phyloP scores from a whole-genome alignment of 352 stramenopile species.

The Aphanomyces euteiches region DNA sequence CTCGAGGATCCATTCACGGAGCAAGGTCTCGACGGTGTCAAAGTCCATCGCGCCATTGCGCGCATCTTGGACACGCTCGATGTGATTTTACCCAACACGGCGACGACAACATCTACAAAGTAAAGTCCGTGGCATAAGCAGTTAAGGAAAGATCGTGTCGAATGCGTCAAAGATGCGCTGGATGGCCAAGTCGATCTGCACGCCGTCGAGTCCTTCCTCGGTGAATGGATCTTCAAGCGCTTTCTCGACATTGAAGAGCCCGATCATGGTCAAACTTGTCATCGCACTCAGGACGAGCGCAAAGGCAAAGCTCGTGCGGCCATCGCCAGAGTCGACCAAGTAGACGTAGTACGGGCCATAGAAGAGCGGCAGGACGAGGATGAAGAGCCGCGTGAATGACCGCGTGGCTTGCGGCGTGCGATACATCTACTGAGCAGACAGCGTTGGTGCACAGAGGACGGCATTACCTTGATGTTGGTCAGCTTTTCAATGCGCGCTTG shows the following conservation, averaged over 20 bases:
- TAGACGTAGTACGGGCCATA: slow-evolving; percentile 86
- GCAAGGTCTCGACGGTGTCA: slow-evolving; percentile 29
- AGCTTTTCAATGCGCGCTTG: slow-evolving; percentile 76
- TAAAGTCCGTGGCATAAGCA: background rate
- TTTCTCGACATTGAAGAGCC: slow-evolving; percentile 84
- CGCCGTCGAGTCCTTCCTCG: slow-evolving; percentile 32
- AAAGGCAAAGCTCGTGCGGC: slow-evolving; percentile 70
- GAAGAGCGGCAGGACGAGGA: slow-evolving; percentile 78
- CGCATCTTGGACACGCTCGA: slow-evolving; percentile 25
- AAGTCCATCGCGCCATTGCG: slow-evolving; percentile 12
- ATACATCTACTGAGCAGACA: slow-evolving; percentile 50
- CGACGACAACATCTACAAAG: background rate
- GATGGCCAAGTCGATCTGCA: slow-evolving; percentile 26
- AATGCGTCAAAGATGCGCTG: slow-evolving; percentile 23
- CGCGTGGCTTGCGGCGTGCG: slow-evolving; percentile 80
- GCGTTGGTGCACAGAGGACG: background rate
- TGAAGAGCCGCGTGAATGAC: slow-evolving; percentile 81
- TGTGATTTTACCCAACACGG: slow-evolving; percentile 2
- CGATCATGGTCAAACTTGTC: slow-evolving; percentile 80
- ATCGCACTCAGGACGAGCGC: slow-evolving; percentile 66
- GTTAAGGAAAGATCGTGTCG: slow-evolving; percentile 11
- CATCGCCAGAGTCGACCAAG: slow-evolving; percentile 52
- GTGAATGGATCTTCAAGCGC: slow-evolving; percentile 82
- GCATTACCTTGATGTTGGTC: slow-evolving; percentile 64
- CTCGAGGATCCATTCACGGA: slow-evolving; percentile 82